Conservation (phyloP, 2,329 filamentous ascomycete genomes). For the Graphiopsis chlorocephala region DNA sequence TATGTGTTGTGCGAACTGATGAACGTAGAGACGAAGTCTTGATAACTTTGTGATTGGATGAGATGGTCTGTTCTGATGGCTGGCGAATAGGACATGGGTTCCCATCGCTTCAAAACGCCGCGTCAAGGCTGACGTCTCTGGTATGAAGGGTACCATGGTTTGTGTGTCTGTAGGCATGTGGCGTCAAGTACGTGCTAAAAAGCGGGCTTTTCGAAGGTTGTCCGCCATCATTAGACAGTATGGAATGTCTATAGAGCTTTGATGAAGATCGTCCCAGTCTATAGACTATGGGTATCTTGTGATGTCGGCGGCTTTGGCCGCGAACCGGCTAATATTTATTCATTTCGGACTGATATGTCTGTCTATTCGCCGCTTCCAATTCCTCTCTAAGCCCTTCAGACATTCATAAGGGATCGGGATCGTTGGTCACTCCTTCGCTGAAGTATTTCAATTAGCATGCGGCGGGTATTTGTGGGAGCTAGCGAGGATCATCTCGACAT, state of each 20-base stretch:
- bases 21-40: neutral
- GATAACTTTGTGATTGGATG: neutral
- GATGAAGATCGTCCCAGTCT: neutral
- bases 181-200: neutral
- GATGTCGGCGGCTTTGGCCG: neutral
- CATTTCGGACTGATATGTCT: neutral
- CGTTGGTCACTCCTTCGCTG: neutral
- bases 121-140: neutral
- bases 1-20: neutral
- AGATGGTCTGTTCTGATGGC: neutral
- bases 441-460: neutral
- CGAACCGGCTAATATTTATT: neutral
- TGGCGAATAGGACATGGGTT: neutral
- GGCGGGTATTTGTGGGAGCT: neutral
- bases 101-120: neutral
- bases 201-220: neutral
- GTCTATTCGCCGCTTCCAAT: neutral
- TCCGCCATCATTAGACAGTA: neutral
- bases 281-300: neutral
- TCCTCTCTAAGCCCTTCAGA: neutral
- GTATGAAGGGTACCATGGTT: neutral
- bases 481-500: neutral
- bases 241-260: neutral
- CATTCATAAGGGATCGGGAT: neutral
- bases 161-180: neutral